Evolutionary conservation across 352 stramenopile genomes (phyloP), one percentile per base, ranked within the genome.

Genomic region (Pythium volutum): DNA sequence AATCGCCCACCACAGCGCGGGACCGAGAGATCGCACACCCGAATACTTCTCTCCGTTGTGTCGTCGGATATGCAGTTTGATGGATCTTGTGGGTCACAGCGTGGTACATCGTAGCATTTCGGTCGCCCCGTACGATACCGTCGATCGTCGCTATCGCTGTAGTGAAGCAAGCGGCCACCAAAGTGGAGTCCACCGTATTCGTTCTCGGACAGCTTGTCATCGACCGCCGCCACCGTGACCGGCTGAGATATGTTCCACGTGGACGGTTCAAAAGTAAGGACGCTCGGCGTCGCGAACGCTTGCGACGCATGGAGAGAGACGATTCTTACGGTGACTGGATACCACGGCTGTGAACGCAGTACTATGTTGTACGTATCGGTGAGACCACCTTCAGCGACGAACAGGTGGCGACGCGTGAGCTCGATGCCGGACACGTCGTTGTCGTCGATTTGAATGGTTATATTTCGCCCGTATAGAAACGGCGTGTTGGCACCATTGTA

Each of bases 401-500:
- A 91, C 50, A 88, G 25, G 29, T 90, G 79, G 7, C 67, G 59
- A 22, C 83, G 74, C 1, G 81, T 88, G 3, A 90, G 63, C 11
- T 64, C 59, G 16, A 91, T 65, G 2, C 79, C 70, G 0, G 83
- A 69, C 3, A 74, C 53, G 46, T 92, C 83, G 47, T 92, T 85
- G 66, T 92, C 83, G 9, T 84, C 66, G 42, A 92, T 86, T 47
- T 88, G 77, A 23, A 92, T 69, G 3, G 74, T 84, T 8, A 91
- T 58, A 39, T 76, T 82, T 22, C 69, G 66, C 4, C 81, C 81
- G 16, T 80, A 77, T 16, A 90, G 57, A 49, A 92, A 92, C 16
- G 83, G 83, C 3, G 77, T 85, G 12, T 73, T 54, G 14, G 36
- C 9, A 6, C 75, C 72, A 51, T 87, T 62, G 62, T 84, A 92